Evolutionary conservation across 1,139 yeast species (phyloP), one percentile per base, ranked within the genome.

Genomic region (Kurtzmaniella natalensis): DNA sequence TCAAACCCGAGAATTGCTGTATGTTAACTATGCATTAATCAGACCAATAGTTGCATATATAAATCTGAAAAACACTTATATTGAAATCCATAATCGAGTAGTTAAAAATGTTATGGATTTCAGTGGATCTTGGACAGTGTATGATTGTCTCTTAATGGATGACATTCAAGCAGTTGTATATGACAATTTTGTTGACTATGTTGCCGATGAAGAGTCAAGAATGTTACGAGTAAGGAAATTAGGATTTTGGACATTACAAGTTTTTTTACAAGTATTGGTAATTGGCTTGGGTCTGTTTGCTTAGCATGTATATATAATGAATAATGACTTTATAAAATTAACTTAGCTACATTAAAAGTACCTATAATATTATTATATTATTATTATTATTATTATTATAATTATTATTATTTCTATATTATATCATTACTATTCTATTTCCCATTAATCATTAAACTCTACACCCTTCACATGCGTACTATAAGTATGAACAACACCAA

Each of bases 41-140:
- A 68, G 96, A 43, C 98, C 98, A 0, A 89, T 92, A 53, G 96
- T 92, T 19, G 97, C 94, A 0, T 92, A 89, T 57, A 89, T 92
- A 53, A 92, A 92, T 56, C 82, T 94, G 23, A 76, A 84, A 42
- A 83, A 85, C 50, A 87, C 97, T 0, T 84, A 82, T 47, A 89
- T 92, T 42, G 96, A 95, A 32, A 79, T 92, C 41, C 72, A 80
- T 43, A 87, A 95, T 51, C 75, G 89, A 5, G 78, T 92, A n/a
- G 82, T 83, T 30, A 92, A 92, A 53, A 73, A 77, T 34, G 61
- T 87, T 19, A 65, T 68, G 24, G 97, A 92, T 51, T 92, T 92
- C 52, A 88, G 85, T 48, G 98, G 98, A 0, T 78, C 95, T 4
- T 92, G 98, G 98, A 92, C 98, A 1, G 71, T 88, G 5, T 92